phyloP scores from a whole-genome alignment of 1,139 yeast species.

The Meyerozyma athensensis region DNA sequence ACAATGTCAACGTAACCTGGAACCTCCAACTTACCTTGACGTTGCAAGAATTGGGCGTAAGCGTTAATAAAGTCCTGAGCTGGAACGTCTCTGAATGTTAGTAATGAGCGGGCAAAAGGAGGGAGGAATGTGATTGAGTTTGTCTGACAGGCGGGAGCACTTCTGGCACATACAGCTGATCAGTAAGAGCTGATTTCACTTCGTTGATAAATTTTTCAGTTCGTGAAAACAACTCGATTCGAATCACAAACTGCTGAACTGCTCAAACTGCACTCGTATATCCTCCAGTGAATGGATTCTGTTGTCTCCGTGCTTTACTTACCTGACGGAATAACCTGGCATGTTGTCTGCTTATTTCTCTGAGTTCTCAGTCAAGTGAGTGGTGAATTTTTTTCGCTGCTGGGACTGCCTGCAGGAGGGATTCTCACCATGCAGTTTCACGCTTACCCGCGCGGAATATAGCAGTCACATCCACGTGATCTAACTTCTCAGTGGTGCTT shows the following conservation, averaged over 20 bases:
- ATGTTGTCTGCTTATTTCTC: slow-evolving; percentile 44
- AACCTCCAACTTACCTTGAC: slow-evolving; percentile 99
- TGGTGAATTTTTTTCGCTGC: slow-evolving; percentile 13
- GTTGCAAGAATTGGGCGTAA: slow-evolving; percentile 99
- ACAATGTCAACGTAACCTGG: slow-evolving; percentile 99
- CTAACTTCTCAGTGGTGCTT: slow-evolving; percentile 1
- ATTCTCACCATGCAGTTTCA: slow-evolving; percentile 7
- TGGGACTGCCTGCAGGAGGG: neutral
- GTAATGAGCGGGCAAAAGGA: slow-evolving; percentile 22
- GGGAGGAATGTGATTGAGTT: neutral
- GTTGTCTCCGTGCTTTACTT: slow-evolving; percentile 33
- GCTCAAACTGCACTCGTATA: too few species aligned
- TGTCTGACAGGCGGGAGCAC: too few species aligned
- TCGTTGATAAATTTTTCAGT: neutral
- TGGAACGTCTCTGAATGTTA: slow-evolving; percentile 89
- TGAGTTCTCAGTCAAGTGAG: slow-evolving; percentile 8
- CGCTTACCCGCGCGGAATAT: slow-evolving; percentile 8
- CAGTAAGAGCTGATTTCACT: too few species aligned
- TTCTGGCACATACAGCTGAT: too few species aligned
- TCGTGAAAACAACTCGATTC: too few species aligned
- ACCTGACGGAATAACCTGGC: slow-evolving; percentile 99
- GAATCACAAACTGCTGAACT: too few species aligned
- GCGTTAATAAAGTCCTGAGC: slow-evolving; percentile 99
- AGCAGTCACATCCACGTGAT: slow-evolving; percentile 29
- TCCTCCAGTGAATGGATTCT: too few species aligned